Base-by-base conservation (phyloP, 2,329 filamentous ascomycete genomes). In the Fusarium sp. region DNA sequence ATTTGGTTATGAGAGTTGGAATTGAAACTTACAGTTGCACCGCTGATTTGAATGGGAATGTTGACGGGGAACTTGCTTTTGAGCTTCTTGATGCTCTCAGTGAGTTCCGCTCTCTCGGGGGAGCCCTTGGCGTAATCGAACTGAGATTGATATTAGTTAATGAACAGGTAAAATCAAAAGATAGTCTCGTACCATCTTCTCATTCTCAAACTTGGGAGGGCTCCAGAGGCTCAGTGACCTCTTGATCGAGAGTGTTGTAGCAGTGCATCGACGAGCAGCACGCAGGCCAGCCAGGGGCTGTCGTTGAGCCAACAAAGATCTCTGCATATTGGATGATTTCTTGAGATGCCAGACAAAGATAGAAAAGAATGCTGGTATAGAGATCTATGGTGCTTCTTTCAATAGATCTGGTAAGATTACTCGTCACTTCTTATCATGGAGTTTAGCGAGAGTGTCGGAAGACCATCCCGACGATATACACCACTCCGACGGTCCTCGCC, bases 41-140 rank as follows among this genome's bases (percentile, higher is more conserved):
- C 68, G 4, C 20, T 63, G 31, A 70, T 72, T 0, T 66, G 55
- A 4, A 72, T 61, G 1, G 69, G 67, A 5, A 72, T 63, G 6
- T 49, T 66, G 13, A 72, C 34, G 0, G 70, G 70, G 7, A 72
- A 62, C 3, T 60, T 55, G 36, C 56, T 59, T 36, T 70, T 70
- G 29, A 72, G 64, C 36, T 58, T 66, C 38, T 62, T 64, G 16
- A 72, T 54, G 0, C 62, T 65, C 18, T 72, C 58, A 3, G 64
- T 72, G 6, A 72, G 56, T 4, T 72, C 27, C 1, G 65, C 62
- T 2, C 70, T 55, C 25, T 72, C 70, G 0, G 67, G 62, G 0
- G 70, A 72, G 3, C 70, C 67, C 18, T 72, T 72, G 13, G 69
- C 70, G 4, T 72, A 72, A 4, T 72, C 61, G 0, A 70, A 67